Conservation (phyloP, 768 basidiomycete genomes). For the Naganishia antarctica region DNA sequence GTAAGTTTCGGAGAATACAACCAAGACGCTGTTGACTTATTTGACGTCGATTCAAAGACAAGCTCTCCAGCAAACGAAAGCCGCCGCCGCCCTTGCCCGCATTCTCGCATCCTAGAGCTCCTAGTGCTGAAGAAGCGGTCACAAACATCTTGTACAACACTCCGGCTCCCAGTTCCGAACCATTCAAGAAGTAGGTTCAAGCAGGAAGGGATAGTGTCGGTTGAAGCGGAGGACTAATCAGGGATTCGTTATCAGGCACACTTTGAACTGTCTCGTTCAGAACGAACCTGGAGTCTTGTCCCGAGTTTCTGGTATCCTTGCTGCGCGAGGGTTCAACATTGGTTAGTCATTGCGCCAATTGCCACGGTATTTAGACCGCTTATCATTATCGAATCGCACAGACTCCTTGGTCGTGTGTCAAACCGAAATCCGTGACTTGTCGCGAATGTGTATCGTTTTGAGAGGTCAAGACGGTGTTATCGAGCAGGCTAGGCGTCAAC, state of each 20-base stretch:
- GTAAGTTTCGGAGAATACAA: slow-evolving; percentile 33
- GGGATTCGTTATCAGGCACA: slow-evolving; percentile 60
- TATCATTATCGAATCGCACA: slow-evolving; percentile 51
- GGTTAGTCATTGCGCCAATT: slow-evolving; percentile 37
- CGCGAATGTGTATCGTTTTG: slow-evolving; percentile 96
- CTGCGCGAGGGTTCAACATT: slow-evolving; percentile 88
- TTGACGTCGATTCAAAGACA: slow-evolving; percentile 34
- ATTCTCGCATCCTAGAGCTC: slow-evolving; percentile 74
- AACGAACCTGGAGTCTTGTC: slow-evolving; percentile 99
- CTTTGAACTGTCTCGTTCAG: slow-evolving; percentile 95
- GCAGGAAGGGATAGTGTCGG: not conserved
- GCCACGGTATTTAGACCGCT: not conserved
- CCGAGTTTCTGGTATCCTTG: slow-evolving; percentile 92
- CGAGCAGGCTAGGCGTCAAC: slow-evolving; percentile 89
- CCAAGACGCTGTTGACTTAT: not conserved
- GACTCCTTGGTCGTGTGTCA: slow-evolving; percentile 97
- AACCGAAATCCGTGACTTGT: slow-evolving; percentile 93
- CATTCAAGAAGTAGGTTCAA: slow-evolving; percentile 55
- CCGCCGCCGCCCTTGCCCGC: slow-evolving; percentile 75
- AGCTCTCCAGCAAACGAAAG: slow-evolving; percentile 36
- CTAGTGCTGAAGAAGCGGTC: slow-evolving; percentile 90
- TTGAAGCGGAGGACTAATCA: not conserved
- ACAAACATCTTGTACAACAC: slow-evolving; percentile 97
- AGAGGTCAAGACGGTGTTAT: slow-evolving; percentile 96
- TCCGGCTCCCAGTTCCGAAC: slow-evolving; percentile 81